phyloP scores from a whole-genome alignment of 768 basidiomycete genomes.

The Holtermanniella nyarrowii region DNA sequence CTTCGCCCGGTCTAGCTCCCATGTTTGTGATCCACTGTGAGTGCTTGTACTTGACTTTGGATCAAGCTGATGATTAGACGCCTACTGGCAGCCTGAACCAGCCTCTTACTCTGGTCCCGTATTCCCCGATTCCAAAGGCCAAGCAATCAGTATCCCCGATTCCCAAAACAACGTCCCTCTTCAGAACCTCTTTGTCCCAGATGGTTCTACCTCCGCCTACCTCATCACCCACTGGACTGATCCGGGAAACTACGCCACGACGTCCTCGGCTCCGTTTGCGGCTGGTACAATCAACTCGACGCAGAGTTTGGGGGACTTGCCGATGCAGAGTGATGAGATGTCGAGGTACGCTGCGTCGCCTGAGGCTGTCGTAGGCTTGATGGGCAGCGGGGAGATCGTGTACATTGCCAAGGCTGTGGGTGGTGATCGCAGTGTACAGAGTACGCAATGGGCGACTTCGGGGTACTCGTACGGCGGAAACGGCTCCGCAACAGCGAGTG shows the following conservation, averaged over 20 bases:
- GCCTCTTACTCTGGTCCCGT: constrained; percentile 51
- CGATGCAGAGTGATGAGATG: constrained; percentile 22
- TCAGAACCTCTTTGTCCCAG: constrained; percentile 67
- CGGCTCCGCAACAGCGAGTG: not conserved
- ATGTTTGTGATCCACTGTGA: constrained; percentile 83
- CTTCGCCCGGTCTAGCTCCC: constrained; percentile 57
- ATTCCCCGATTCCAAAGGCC: constrained; percentile 61
- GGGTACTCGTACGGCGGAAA: constrained; percentile 30
- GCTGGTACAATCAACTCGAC: constrained; percentile 39
- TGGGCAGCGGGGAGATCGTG: constrained; percentile 33
- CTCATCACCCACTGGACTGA: constrained; percentile 49
- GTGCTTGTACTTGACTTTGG: no score
- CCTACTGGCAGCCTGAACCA: constrained; percentile 64
- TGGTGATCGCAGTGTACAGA: constrained; percentile 28
- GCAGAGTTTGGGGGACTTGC: constrained; percentile 37
- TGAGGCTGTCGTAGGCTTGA: constrained; percentile 34
- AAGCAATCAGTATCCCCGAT: constrained; percentile 62
- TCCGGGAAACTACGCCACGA: constrained; percentile 23
- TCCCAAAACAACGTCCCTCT: constrained; percentile 52
- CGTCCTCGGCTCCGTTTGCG: constrained; percentile 31
- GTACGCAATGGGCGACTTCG: constrained; percentile 37
- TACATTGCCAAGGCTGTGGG: constrained; percentile 30
- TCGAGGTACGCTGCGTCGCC: constrained; percentile 38
- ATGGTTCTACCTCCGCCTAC: constrained; percentile 62
- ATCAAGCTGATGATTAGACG: no score